These are phyloP conservation scores for Domatiomyces globalis DNA, from an alignment of 2,329 filamentous ascomycete genomes.

Conservation along the genomic window DNA sequence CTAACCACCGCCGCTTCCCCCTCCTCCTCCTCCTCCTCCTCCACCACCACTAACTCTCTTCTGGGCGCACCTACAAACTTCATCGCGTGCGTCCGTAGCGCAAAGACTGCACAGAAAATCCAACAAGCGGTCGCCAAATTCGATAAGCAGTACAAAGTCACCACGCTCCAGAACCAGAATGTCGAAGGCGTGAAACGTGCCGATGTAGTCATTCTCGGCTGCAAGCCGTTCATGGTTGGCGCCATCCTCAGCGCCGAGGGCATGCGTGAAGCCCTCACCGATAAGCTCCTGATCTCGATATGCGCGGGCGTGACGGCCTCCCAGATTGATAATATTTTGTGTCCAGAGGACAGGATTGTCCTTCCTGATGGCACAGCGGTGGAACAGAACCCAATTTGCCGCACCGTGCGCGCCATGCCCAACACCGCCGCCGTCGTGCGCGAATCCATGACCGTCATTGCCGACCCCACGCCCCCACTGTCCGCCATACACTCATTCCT, in stretches of 20 bases:
- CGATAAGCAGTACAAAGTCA: constrained; percentile 33
- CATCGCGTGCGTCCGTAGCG: constrained; percentile 63
- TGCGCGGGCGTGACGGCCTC: constrained; percentile 59
- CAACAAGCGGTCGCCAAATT: constrained; percentile 51
- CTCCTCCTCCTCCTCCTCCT: constrained; percentile 22
- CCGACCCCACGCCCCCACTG: constrained; percentile 38
- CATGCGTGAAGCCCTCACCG: constrained; percentile 57
- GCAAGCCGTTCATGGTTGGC: constrained; percentile 63
- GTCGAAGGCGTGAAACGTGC: constrained; percentile 50
- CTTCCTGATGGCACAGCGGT: constrained; percentile 34
- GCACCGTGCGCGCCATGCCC: constrained; percentile 66
- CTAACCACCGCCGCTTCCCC: constrained; percentile 35
- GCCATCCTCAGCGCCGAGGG: constrained; percentile 46
- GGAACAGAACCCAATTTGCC: constrained; percentile 23
- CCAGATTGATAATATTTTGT: constrained; percentile 51
- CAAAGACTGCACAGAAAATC: constrained; percentile 55
- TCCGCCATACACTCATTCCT: constrained; percentile 29
- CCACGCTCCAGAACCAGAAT: constrained; percentile 59
- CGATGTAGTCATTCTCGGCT: constrained; percentile 62
- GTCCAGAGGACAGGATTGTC: no score
- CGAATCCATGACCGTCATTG: constrained; percentile 72
- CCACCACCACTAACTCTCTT: constrained; percentile 28
- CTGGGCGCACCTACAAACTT: constrained; percentile 55
- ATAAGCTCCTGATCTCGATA: constrained; percentile 71
- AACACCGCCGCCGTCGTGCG: constrained; percentile 69